These are phyloP conservation scores for Xylariaceae sp. DNA, from an alignment of 2,329 filamentous ascomycete species.

Conservation along the genomic window DNA sequence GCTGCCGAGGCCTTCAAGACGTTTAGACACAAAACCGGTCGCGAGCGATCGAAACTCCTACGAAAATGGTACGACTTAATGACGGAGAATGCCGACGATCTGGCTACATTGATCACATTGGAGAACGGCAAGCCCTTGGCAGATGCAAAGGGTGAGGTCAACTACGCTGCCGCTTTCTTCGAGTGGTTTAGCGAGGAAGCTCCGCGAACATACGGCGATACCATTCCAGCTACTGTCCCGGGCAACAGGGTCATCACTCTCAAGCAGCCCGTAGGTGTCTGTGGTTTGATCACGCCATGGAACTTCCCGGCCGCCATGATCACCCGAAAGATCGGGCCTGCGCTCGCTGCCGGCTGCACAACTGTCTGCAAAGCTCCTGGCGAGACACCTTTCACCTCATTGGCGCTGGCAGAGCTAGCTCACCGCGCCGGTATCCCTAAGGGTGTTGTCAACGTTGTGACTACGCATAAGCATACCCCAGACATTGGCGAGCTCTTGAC, in stretches of 20 bases:
- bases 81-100: slow-evolving; percentile 72
- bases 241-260: slow-evolving; percentile 73
- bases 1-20: slow-evolving; percentile 70
- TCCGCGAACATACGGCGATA: slow-evolving; percentile 68
- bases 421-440: slow-evolving; percentile 83
- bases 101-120: slow-evolving; percentile 80
- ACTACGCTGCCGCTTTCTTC: slow-evolving; percentile 71
- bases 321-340: slow-evolving; percentile 65
- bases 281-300: slow-evolving; percentile 82
- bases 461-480: slow-evolving; percentile 72
- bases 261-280: slow-evolving; percentile 81
- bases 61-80: slow-evolving; percentile 80
- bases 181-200: slow-evolving; percentile 83
- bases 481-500: slow-evolving; percentile 75
- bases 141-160: slow-evolving; percentile 68
- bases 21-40: slow-evolving; percentile 68
- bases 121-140: slow-evolving; percentile 84
- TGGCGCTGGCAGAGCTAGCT: slow-evolving; percentile 82
- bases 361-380: slow-evolving; percentile 87
- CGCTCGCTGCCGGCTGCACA: slow-evolving; percentile 90
- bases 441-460: slow-evolving; percentile 88
- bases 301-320: slow-evolving; percentile 82
- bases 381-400: slow-evolving; percentile 87
- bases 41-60: slow-evolving; percentile 69
- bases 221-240: slow-evolving; percentile 64